Conservation (phyloP, 2,329 filamentous ascomycete genomes). For the Davidsoniella virescens region DNA sequence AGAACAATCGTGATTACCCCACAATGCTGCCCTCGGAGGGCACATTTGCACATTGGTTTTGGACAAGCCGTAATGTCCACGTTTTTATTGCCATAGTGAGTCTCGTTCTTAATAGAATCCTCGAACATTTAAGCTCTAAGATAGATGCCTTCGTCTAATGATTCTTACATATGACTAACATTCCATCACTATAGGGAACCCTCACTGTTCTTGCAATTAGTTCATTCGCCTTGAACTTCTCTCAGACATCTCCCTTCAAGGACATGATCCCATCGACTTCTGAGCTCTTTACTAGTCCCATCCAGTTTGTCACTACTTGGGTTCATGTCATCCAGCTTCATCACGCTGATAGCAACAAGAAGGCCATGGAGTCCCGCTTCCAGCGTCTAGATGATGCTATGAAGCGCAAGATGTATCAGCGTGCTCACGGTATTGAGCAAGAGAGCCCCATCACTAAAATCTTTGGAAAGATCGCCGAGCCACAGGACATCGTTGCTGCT, state of each 20-base stretch:
- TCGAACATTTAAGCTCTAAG: background rate
- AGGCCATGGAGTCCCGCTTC: slow-evolving; percentile 55
- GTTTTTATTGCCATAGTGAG: slow-evolving; percentile 68
- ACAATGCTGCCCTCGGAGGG: slow-evolving; percentile 76
- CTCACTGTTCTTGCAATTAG: slow-evolving; percentile 52
- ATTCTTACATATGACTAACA: too few relatives aligned
- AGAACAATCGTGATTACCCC: slow-evolving; percentile 61
- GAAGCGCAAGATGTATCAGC: slow-evolving; percentile 72
- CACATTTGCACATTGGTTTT: slow-evolving; percentile 69
- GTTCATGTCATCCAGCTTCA: slow-evolving; percentile 63
- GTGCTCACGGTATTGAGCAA: slow-evolving; percentile 66
- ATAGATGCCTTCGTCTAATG: background rate
- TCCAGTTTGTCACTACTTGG: slow-evolving; percentile 47
- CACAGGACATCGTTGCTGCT: slow-evolving; percentile 23
- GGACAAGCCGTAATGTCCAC: slow-evolving; percentile 63
- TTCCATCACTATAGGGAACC: slow-evolving; percentile 33
- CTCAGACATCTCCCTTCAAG: slow-evolving; percentile 59
- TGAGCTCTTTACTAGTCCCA: slow-evolving; percentile 52
- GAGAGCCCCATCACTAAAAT: slow-evolving; percentile 36
- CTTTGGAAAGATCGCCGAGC: slow-evolving; percentile 23
- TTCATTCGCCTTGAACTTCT: slow-evolving; percentile 67
- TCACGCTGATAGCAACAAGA: slow-evolving; percentile 50
- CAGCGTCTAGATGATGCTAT: slow-evolving; percentile 68
- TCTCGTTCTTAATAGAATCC: background rate
- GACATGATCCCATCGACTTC: slow-evolving; percentile 60